A percentile compares a stretch with the other conserved stretches of the same genome.
Evolutionary conservation across 1,139 yeast species (phyloP).

Genomic region (Taphrina confusa): DNA sequence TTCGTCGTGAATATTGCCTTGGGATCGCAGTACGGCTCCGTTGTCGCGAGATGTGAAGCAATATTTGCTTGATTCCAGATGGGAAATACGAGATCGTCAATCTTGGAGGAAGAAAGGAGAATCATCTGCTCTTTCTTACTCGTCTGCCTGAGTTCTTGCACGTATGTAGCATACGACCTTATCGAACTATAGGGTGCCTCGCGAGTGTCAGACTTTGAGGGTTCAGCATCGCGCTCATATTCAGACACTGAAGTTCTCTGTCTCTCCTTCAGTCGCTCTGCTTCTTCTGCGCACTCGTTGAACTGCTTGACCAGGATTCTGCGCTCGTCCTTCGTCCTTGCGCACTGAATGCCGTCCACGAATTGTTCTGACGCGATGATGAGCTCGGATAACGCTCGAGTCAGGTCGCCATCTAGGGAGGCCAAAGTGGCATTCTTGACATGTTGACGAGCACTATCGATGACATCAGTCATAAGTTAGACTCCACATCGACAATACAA

Average conservation of each 20-base stretch:
- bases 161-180: too few relatives aligned
- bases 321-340: constrained; percentile 18
- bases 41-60: constrained; percentile 3
- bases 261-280: constrained; percentile 35
- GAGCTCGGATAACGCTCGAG: constrained; percentile 15
- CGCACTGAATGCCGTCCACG: constrained; percentile 30
- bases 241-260: not conserved
- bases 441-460: constrained; percentile 8
- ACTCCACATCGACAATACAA: too few relatives aligned
- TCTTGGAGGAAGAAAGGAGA: constrained; percentile 37
- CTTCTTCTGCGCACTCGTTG: constrained; percentile 32
- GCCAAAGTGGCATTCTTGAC: constrained; percentile 19
- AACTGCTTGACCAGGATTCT: constrained; percentile 17
- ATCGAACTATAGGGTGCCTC: too few relatives aligned
- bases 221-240: too few relatives aligned
- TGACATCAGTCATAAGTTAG: not conserved
- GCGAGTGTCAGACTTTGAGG: too few relatives aligned
- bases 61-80: constrained; percentile 37
- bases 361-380: constrained; percentile 25
- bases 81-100: constrained; percentile 36
- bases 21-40: constrained; percentile 18
- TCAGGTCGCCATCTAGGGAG: constrained; percentile 20
- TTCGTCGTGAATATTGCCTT: not conserved
- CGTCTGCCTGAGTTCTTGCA: constrained; percentile 3
- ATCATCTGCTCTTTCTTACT: constrained; percentile 35